Conservation (phyloP, 805 yeast genomes). For the Saccharomycopsis lassenensis region DNA sequence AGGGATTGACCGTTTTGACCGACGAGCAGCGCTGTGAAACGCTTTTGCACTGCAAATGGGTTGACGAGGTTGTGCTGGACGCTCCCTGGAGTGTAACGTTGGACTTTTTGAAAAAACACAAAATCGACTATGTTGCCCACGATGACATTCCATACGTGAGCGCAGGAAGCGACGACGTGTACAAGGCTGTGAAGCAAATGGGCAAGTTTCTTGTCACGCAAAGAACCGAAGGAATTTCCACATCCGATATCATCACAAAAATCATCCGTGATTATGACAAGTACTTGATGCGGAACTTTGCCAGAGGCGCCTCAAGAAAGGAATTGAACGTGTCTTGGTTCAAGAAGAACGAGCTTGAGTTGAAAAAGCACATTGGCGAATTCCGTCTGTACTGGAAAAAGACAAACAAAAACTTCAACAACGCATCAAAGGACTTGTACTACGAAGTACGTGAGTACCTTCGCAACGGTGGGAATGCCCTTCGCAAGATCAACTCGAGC, state of each 20-base stretch:
- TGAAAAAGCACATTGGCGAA: slow-evolving; percentile 81
- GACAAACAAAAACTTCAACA: slow-evolving; percentile 56
- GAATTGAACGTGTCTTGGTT: slow-evolving; percentile 96
- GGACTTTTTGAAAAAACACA: slow-evolving; percentile 65
- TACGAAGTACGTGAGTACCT: slow-evolving; percentile 74
- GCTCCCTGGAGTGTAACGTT: slow-evolving; percentile 95
- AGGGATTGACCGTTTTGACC: slow-evolving; percentile 85
- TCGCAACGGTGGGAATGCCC: slow-evolving; percentile 30
- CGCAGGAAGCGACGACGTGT: slow-evolving; percentile 83
- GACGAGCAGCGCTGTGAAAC: slow-evolving; percentile 87
- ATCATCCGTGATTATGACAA: slow-evolving; percentile 94
- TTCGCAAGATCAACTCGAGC: slow-evolving; percentile 18
- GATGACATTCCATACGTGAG: slow-evolving; percentile 94
- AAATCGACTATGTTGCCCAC: slow-evolving; percentile 94
- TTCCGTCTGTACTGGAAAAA: slow-evolving; percentile 79
- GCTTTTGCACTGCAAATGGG: slow-evolving; percentile 92
- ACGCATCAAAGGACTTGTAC: slow-evolving; percentile 71
- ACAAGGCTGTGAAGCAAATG: slow-evolving; percentile 78
- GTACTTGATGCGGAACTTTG: slow-evolving; percentile 92
- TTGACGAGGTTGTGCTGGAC: slow-evolving; percentile 86
- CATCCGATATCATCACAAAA: slow-evolving; percentile 91
- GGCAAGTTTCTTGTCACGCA: slow-evolving; percentile 93
- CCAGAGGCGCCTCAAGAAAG: slow-evolving; percentile 93
- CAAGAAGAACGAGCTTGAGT: slow-evolving; percentile 90
- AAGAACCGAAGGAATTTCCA: slow-evolving; percentile 92